Evolutionary conservation across 192 early-diverging fungal genomes (phyloP).

Genomic region (Coemansia sp.): DNA sequence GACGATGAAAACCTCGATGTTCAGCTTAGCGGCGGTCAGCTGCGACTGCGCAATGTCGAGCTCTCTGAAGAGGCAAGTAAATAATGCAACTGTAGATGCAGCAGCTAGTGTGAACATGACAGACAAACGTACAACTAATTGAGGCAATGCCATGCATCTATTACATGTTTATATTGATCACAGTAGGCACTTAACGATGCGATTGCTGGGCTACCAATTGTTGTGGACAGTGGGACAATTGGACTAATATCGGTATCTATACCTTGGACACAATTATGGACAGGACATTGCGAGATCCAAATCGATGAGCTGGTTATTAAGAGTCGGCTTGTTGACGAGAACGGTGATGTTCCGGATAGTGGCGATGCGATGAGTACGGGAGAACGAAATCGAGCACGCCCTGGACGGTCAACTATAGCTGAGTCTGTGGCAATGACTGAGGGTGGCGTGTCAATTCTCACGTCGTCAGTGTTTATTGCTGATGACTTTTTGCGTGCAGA

Average conservation of each 20-base stretch:
- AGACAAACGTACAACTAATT: neutral
- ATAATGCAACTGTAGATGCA: neutral
- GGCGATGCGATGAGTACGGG: slow-evolving; percentile 12
- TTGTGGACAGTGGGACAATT: slow-evolving; percentile 67
- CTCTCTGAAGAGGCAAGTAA: slow-evolving; percentile 69
- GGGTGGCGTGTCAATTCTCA: slow-evolving; percentile 64
- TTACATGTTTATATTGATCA: neutral
- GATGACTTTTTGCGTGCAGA: slow-evolving; percentile 79
- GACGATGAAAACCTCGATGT: slow-evolving; percentile 79
- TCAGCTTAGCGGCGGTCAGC: slow-evolving; percentile 71
- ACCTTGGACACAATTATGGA: slow-evolving; percentile 85
- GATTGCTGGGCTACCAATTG: slow-evolving; percentile 63
- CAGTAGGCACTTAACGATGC: slow-evolving; percentile 73
- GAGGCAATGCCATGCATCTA: neutral
- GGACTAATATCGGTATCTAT: slow-evolving; percentile 65
- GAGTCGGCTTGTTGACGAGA: slow-evolving; percentile 22
- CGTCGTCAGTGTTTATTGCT: slow-evolving; percentile 83
- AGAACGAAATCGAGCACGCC: slow-evolving; percentile 13
- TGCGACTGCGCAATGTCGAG: slow-evolving; percentile 74
- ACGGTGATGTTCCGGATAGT: slow-evolving; percentile 7
- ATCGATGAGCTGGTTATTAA: slow-evolving; percentile 66
- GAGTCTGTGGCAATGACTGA: slow-evolving; percentile 51
- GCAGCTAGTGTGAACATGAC: slow-evolving; percentile 3
- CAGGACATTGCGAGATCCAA: slow-evolving; percentile 70
- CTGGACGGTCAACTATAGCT: slow-evolving; percentile 21